Base-by-base conservation (phyloP, 75 land plant species). In the Picea glauca region DNA sequence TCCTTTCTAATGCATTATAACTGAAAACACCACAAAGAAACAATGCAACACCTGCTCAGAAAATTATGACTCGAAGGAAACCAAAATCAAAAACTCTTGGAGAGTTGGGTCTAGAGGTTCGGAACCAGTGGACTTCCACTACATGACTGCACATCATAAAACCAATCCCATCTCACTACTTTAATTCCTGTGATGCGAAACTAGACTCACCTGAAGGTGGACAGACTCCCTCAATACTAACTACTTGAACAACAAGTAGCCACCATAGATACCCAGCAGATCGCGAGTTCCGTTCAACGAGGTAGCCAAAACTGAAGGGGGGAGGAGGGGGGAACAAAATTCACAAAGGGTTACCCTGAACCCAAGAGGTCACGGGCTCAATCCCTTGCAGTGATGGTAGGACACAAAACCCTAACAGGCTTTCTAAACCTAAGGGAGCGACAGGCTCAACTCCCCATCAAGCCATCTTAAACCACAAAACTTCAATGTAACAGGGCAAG, bases 1-100 rank as follows among this genome's bases (percentile, higher is more conserved):
- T 87, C 78, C 98, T 87, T 79, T 96, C 98, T 72, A 94, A 35
- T 13, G 96, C 79, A 86, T 96, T 96, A 81, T 96, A 96, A 72
- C 97, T 94, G 83, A 66, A 60, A 58, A 18, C 20, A n/a, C 43
- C 43, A 18, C 5, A 66, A 66, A 32, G 7, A 35, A 43, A 20
- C n/a, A 70, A 43, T 9, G 13, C 13, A 70, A 70, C n/a, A 43
- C 26, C 21, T 38, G 12, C 54, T 70, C 50, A 40, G 20, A 70
- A 70, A 5, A 1, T 1, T 35, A 15, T 33, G 5, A 8, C 17
- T 17, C 18, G 43, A 35, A 33, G 70, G 74, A 2, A 70, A 70
- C 54, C 74, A 70, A 40, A 70, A 70, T 0, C 20, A 14, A 31
- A 15, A 15, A 15, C 1, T 18, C 38, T 32, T 38, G 70, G 8